Conservation (phyloP, 352 stramenopile species). For the Thalassiosira hispida region DNA sequence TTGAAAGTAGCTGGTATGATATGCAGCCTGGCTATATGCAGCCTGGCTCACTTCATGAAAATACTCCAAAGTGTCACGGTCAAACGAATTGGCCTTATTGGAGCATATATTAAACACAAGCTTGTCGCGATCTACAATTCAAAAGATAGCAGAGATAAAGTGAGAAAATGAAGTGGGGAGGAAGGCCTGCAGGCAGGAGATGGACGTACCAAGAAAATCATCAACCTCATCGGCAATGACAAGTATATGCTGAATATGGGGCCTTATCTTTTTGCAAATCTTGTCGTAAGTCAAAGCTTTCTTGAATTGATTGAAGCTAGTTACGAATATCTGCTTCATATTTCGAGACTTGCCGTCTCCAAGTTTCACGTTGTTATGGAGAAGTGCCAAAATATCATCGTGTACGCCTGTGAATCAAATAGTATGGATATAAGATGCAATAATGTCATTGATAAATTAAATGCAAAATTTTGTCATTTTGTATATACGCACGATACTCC, state of each 20-base stretch:
- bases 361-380: constrained; percentile 55
- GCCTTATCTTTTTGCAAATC: constrained; percentile 63
- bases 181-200: background rate
- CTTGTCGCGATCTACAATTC: constrained; percentile 63
- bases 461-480: too few species aligned
- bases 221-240: constrained; percentile 71
- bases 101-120: constrained; percentile 79
- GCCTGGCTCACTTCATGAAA: constrained; percentile 56
- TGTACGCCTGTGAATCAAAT: too few species aligned
- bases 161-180: background rate
- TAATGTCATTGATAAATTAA: too few species aligned
- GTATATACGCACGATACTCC: constrained; percentile 63
- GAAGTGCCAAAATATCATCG: constrained; percentile 70
- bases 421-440: too few species aligned
- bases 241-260: constrained; percentile 61
- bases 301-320: constrained; percentile 77
- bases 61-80: constrained; percentile 56
- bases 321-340: constrained; percentile 74
- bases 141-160: constrained; percentile 16
- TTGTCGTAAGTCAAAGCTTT: constrained; percentile 77
- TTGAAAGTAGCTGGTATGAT: constrained; percentile 35
- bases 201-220: constrained; percentile 58
- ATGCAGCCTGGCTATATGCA: constrained; percentile 54
- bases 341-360: constrained; percentile 1
- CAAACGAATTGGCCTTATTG: constrained; percentile 71